Evolutionary conservation across 495 filamentous ascomycete genomes (phyloP), one percentile per base, ranked within the genome.

Genomic region (Daldinia bambusicola): DNA sequence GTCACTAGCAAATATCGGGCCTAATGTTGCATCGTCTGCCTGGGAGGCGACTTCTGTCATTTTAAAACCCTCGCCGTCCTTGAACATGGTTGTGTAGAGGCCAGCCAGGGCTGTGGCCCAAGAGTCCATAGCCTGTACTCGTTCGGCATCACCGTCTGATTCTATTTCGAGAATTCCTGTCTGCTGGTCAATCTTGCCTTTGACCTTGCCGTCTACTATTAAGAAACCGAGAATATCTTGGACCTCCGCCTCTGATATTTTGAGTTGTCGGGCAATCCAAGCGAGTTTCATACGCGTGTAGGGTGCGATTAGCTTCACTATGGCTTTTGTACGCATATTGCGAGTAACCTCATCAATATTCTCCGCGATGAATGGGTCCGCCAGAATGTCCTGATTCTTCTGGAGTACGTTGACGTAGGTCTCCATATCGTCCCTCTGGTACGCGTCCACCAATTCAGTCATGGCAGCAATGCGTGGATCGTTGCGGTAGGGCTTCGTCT

Each of bases 261-360:
- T 90, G 40, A 99, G 89, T 71, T 92, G 88, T 64, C 90, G 89
- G 30, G 93, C 93, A 69, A 98, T 91, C 82, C 97, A 97, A 43
- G 83, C 81, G 34, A 98, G 83, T 30, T 88, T 90, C 86, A 99
- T 98, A 31, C 93, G 91, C 2, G 93, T 96, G 81, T 98, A 99
- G 0, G 95, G 95, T 5, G 94, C 93, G 60, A 98, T 95, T 41
- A 99, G 80, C 81, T 97, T 98, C 34, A 97, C 82, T 2, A 99
- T 89, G 1, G 93, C 95, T 81, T 96, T 97, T 65, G 94, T 98
- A 37, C 95, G 93, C 89, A 99, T 95, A 80, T 97, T 98, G 13
- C 95, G 93, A 53, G 95, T 99, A 62, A 99, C 95, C 79, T 98
- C 95, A 80, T 98, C 95, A 68, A 99, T 99, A 77, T 99, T 98